phyloP scores from a whole-genome alignment of 306 rosid species.

The Carpinus viminea region DNA sequence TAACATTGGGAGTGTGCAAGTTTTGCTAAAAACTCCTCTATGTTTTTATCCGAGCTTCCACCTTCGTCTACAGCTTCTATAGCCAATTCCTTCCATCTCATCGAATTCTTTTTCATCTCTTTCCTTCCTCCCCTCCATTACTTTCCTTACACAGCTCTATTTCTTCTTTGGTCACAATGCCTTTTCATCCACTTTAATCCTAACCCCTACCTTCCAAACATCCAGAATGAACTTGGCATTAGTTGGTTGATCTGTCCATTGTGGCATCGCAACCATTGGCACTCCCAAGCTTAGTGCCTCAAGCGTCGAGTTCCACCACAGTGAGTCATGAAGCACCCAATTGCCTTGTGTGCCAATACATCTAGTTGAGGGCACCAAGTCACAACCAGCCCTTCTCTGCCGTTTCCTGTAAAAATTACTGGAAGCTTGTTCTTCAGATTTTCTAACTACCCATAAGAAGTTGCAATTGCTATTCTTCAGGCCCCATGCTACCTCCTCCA shows the following conservation, averaged over 20 bases:
- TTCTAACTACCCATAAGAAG: constrained; percentile 28
- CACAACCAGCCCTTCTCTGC: not conserved
- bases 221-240: constrained; percentile 19
- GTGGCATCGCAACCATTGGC: constrained; percentile 25
- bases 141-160: not conserved
- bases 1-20: not conserved
- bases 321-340: constrained; percentile 21
- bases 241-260: constrained; percentile 24
- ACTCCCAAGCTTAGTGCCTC: constrained; percentile 26
- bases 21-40: constrained; percentile 15
- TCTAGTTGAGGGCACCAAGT: constrained; percentile 22
- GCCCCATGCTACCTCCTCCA: constrained; percentile 13
- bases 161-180: constrained; percentile 14
- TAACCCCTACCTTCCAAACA: constrained; percentile 25
- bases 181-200: constrained; percentile 8
- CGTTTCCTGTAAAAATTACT: not conserved
- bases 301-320: constrained; percentile 25
- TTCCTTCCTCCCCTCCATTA: constrained; percentile 22
- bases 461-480: not conserved
- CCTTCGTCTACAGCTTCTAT: constrained; percentile 17
- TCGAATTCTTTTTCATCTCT: constrained; percentile 15
- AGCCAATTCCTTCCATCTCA: constrained; percentile 18
- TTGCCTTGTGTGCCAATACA: constrained; percentile 10
- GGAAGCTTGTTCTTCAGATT: constrained; percentile 21
- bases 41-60: constrained; percentile 24